Percentiles rank a stretch among this genome's conserved stretches.
Conservation (phyloP, 331 rosid genomes). For the Quercus lobata region DNA sequence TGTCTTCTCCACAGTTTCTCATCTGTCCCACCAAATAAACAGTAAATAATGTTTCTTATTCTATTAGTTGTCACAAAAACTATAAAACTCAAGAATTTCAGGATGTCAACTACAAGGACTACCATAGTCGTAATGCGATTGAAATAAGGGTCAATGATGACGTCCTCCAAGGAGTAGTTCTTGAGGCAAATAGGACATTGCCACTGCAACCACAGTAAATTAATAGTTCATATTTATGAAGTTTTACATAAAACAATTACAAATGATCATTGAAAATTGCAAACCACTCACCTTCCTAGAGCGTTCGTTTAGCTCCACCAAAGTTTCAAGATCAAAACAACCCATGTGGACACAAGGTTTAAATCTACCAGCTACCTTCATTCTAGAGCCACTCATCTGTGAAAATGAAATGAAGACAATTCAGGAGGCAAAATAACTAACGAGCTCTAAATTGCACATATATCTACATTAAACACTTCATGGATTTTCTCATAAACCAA, state of each 20-base stretch:
- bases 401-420: constrained; percentile 8
- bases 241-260: constrained; percentile 17
- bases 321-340: constrained; percentile 96
- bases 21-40: constrained; percentile 48
- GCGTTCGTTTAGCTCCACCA: constrained; percentile 92
- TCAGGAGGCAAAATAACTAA: constrained; percentile 9
- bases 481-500: not conserved
- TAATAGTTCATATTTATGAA: constrained; percentile 2
- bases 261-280: not conserved
- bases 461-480: not conserved
- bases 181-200: constrained; percentile 95
- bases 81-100: not conserved
- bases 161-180: constrained; percentile 81
- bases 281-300: constrained; percentile 73
- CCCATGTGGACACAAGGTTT: constrained; percentile 92
- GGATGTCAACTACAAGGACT: constrained; percentile 17
- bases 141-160: constrained; percentile 92
- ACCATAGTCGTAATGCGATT: constrained; percentile 77
- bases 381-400: constrained; percentile 99
- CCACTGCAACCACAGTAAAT: constrained; percentile 79
- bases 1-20: constrained; percentile 87
- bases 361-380: constrained; percentile 97
- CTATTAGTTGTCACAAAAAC: not conserved
- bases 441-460: not conserved
- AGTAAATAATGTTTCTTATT: constrained; percentile 9